Evolutionary conservation across 2,329 filamentous ascomycete species (phyloP), one percentile per base, ranked within the genome.

Genomic region (Eutypa lata): DNA sequence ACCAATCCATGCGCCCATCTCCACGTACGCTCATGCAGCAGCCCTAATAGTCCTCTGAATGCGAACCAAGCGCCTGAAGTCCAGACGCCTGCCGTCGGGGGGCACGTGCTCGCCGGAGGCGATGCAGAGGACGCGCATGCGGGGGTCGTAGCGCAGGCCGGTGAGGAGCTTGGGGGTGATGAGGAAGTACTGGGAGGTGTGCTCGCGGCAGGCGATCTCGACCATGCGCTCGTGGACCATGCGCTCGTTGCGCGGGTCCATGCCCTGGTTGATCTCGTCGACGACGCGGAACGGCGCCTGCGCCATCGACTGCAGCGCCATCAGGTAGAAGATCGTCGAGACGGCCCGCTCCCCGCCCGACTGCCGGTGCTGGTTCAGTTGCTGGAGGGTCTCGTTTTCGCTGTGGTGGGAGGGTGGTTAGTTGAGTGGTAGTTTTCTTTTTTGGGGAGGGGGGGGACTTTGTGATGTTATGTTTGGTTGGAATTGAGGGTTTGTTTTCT

Each of bases 221-320:
- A 99, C 94, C 89, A 99, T 95, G 58, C 94, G 90, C 68, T 93
- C 91, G 73, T 99, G 94, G 16, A 99, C 92, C 84, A 97, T 95
- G 62, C 94, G 89, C 73, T 99, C 94, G 72, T 99, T 99, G 64
- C 94, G 87, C 43, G 93, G 94, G 70, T 99, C 94, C 94, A 99
- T 99, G 60, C 94, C 94, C 74, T 99, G 94, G 68, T 99, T 99
- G 79, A 99, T 99, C 75, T 99, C 94, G 72, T 99, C 94, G 54
- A 99, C 94, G 48, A 99, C 93, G 49, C 94, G 91, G 82, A 99
- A 99, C 1, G 94, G 94, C 3, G 92, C 91, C 64, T 91, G 89
- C 16, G 94, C 93, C 64, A 99, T 86, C 48, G 90, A 90, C 71
- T 99, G 94, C 24, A 99, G 82, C 5, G 94, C 91, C 92, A 99